These are phyloP conservation scores for Torulaspora globosa DNA, from an alignment of 1,139 yeast species.

Conservation along the genomic window DNA sequence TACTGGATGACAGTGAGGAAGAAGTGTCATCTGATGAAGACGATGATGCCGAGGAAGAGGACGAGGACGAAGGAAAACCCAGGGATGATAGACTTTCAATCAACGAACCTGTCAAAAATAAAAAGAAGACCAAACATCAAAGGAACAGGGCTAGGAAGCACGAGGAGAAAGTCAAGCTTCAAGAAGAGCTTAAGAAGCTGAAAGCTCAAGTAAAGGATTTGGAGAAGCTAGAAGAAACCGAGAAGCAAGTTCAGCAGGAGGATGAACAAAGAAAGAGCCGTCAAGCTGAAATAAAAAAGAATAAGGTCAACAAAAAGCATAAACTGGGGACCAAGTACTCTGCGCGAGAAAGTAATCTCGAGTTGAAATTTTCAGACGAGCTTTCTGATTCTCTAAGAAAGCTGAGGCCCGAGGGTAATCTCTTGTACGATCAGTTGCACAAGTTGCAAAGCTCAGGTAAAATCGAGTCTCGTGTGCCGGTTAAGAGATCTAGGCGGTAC, in stretches of 20 bases:
- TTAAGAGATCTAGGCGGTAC: conserved; percentile 59
- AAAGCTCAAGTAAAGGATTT: conserved; percentile 57
- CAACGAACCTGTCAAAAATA: conserved; percentile 64
- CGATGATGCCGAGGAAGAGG: conserved; percentile 41
- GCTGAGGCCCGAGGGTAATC: conserved; percentile 86
- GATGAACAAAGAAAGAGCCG: conserved; percentile 21
- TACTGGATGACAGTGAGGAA: conserved; percentile 56
- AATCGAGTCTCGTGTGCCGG: conserved; percentile 77
- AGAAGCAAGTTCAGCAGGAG: conserved; percentile 39
- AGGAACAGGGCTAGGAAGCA: conserved; percentile 70
- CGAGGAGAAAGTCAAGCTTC: conserved; percentile 54
- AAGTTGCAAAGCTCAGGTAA: conserved; percentile 79
- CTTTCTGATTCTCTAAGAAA: conserved; percentile 78
- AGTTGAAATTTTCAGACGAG: conserved; percentile 86
- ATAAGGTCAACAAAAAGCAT: conserved; percentile 38
- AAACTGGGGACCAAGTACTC: conserved; percentile 52
- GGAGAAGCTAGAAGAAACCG: conserved; percentile 51
- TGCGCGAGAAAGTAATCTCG: conserved; percentile 61
- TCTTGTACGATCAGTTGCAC: conserved; percentile 77
- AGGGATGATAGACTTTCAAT: conserved; percentile 52
- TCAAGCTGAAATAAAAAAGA: conserved; percentile 25
- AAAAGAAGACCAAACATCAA: conserved; percentile 72
- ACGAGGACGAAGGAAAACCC: conserved; percentile 37
- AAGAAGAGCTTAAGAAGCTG: conserved; percentile 53
- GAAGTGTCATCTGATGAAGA: conserved; percentile 41